These are phyloP conservation scores for Ogataea saltuana DNA, from an alignment of 805 yeast species.

Conservation along the genomic window DNA sequence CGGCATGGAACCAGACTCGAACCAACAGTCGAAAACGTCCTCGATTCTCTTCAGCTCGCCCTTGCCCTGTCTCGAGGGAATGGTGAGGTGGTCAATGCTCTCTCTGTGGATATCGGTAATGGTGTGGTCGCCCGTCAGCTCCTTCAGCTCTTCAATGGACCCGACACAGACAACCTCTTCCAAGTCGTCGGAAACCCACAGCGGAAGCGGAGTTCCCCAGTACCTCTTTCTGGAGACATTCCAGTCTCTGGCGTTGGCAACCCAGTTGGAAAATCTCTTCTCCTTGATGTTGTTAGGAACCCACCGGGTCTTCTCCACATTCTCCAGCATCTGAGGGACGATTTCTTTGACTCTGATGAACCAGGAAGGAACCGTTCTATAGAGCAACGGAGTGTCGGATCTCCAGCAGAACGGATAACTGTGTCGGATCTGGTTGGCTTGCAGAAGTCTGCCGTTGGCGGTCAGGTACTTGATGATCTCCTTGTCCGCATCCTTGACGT, in stretches of 20 bases:
- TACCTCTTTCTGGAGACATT: slow-evolving; percentile 96
- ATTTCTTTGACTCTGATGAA: slow-evolving; percentile 86
- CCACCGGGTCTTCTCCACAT: slow-evolving; percentile 89
- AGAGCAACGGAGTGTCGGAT: slow-evolving; percentile 95
- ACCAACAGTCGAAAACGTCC: slow-evolving; percentile 99
- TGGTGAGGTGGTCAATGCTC: slow-evolving; percentile 84
- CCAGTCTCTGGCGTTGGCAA: slow-evolving; percentile 99
- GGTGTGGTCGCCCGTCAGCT: slow-evolving; percentile 76
- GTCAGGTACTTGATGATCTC: slow-evolving; percentile 83
- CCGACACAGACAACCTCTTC: slow-evolving; percentile 94
- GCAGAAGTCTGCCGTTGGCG: slow-evolving; percentile 70
- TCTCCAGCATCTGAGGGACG: slow-evolving; percentile 84
- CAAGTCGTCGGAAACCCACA: slow-evolving; percentile 94
- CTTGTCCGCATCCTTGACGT: slow-evolving; percentile 95
- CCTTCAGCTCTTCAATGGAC: slow-evolving; percentile 80
- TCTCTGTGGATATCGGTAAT: slow-evolving; percentile 95
- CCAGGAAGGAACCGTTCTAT: slow-evolving; percentile 98
- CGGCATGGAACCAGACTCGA: slow-evolving; percentile 99
- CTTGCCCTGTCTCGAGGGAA: slow-evolving; percentile 88
- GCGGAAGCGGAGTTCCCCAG: slow-evolving; percentile 99
- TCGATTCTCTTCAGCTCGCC: slow-evolving; percentile 87
- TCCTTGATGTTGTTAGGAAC: slow-evolving; percentile 90
- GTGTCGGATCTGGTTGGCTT: slow-evolving; percentile 84
- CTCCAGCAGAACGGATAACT: slow-evolving; percentile 99
- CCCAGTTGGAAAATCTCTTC: slow-evolving; percentile 97